A percentile compares a stretch with the other conserved stretches of the same genome.
These are phyloP conservation scores for Hymenoscyphus scutula DNA, from an alignment of 2,329 filamentous ascomycete species.

Conservation along the genomic window DNA sequence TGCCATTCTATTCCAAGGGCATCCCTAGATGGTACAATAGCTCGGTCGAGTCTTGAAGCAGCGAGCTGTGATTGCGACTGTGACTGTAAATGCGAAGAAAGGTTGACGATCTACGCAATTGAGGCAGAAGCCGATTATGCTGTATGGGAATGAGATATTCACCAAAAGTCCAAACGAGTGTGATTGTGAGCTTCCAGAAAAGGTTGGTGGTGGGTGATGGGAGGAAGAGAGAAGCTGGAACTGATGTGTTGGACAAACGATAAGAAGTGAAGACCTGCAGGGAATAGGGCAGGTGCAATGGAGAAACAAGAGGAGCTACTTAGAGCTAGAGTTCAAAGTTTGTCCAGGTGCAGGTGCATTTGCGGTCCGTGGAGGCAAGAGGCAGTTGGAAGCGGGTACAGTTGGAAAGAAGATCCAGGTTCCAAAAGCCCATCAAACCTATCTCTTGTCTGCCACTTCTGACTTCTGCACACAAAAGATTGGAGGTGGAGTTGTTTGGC, in stretches of 20 bases:
- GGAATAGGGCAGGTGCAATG: background rate
- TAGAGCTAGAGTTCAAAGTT: too few species aligned
- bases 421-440: background rate
- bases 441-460: background rate
- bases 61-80: background rate
- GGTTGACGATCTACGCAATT: background rate
- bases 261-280: too few species aligned
- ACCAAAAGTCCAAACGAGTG: conserved; percentile 1
- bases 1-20: conserved; percentile 43
- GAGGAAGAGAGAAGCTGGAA: background rate
- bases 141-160: background rate
- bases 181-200: background rate
- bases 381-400: background rate
- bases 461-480: too few species aligned
- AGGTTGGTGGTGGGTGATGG: background rate
- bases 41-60: background rate
- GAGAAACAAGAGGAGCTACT: too few species aligned
- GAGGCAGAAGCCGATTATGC: background rate
- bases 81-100: too few species aligned
- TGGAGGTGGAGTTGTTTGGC: background rate
- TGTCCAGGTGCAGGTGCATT: background rate
- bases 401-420: background rate
- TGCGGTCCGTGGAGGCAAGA: background rate
- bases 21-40: background rate
- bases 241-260: background rate